Percentiles rank a stretch among this genome's conserved stretches.
Evolutionary conservation across 2,329 filamentous ascomycete genomes (phyloP).

Genomic region (Fusarium nelsonii): DNA sequence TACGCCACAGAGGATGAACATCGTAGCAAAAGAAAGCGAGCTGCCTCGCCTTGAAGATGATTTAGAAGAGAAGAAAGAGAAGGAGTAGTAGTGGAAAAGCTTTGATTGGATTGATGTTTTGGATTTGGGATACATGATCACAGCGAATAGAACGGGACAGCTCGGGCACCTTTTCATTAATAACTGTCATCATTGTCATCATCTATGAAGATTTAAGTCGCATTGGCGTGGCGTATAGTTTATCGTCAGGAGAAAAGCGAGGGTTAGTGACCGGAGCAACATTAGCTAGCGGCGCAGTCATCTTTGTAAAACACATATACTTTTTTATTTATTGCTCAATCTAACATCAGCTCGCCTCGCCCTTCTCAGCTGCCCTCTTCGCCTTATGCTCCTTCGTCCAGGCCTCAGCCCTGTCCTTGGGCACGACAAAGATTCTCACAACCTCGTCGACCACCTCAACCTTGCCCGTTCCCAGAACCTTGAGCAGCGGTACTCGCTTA

Average conservation of each 20-base stretch:
- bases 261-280: conserved; percentile 21
- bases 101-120: background rate
- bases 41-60: conserved; percentile 27
- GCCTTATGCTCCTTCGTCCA: conserved; percentile 90
- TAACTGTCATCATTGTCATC: background rate
- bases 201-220: background rate
- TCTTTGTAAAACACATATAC: conserved; percentile 8
- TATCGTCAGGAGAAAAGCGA: background rate
- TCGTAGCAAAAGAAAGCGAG: conserved; percentile 43
- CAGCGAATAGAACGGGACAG: conserved; percentile 40
- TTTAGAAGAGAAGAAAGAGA: background rate
- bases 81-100: background rate
- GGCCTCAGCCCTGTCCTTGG: conserved; percentile 73
- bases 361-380: conserved; percentile 69
- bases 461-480: conserved; percentile 79
- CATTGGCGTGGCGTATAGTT: conserved; percentile 16
- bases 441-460: conserved; percentile 90
- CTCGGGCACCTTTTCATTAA: conserved; percentile 21
- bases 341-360: conserved; percentile 31
- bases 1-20: conserved; percentile 20
- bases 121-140: conserved; percentile 29
- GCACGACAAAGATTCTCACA: conserved; percentile 85
- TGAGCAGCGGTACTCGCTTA: conserved; percentile 82
- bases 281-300: conserved; percentile 12
- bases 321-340: conserved; percentile 18